Evolutionary conservation across 2,329 filamentous ascomycete species (phyloP), one percentile per base, ranked within the genome.

Genomic region (Trichoderma hamatum): DNA sequence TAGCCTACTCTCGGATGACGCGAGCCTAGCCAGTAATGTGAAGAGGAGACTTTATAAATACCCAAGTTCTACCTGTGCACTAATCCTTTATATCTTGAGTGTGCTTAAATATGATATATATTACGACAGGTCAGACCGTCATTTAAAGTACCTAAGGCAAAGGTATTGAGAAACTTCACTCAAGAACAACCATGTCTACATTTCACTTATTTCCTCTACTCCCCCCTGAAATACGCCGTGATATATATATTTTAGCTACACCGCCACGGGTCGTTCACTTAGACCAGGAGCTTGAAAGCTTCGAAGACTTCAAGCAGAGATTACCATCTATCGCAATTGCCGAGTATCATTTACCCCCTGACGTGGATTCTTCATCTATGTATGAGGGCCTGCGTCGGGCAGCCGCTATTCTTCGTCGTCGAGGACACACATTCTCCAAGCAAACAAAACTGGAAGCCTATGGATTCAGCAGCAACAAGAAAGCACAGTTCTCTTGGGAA

Each of bases 131-230:
- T 32, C 30, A 32, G 30, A 32, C 7, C 7, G 30, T 32, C 7
- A 32, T 3, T 32, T 32, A 32, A 32, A 32, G 30, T 32, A 32
- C n/a, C n/a, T n/a, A n/a, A n/a, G n/a, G 30, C 4, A 4, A 32
- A 32, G 30, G 30, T 32, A 32, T 32, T 32, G 30, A 32, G 30
- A 32, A 32, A 32, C 30, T 7, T 32, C 7, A 32, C 30, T 32
- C 4, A 32, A 32, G 30, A 32, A 32, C 30, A 32, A 7, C 30
- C 30, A 28, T 60, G 56, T n/a, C 56, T 43, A 28, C 56, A 26
- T 60, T 60, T 60, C 56, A 60, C 24, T 5, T 60, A 14, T 60
- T 60, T n/a, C 21, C 56, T 28, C 34, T 60, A 43, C 24, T 60
- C 14, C 56, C 56, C 13, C 13, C 34, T n/a, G 56, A 60, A 11